A percentile compares a stretch with the other conserved stretches of the same genome.
Conservation (phyloP, 2,329 filamentous ascomycete species). For the Penicillium carneum region DNA sequence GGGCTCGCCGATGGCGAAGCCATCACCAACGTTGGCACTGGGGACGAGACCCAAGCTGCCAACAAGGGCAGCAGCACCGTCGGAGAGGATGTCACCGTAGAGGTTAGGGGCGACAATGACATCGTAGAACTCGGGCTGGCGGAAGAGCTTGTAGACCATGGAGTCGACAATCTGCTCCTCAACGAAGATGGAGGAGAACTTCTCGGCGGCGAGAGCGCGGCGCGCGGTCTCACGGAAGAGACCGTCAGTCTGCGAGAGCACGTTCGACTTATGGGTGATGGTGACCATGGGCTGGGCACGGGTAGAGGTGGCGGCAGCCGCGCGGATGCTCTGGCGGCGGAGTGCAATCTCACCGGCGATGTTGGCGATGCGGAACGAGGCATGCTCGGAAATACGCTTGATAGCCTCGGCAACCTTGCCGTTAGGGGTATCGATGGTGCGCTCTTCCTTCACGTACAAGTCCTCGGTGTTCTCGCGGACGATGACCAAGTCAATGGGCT, state of each 20-base stretch:
- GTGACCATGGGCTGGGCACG: conserved; percentile 80
- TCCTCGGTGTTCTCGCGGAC: conserved; percentile 99
- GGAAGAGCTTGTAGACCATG: conserved; percentile 99
- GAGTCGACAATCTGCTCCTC: conserved; percentile 99
- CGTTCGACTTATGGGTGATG: conserved; percentile 98
- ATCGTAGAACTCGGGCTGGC: conserved; percentile 92
- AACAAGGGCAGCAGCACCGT: conserved; percentile 91
- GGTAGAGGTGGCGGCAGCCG: conserved; percentile 56
- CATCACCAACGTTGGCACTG: conserved; percentile 90
- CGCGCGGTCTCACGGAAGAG: conserved; percentile 86
- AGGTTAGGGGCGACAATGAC: conserved; percentile 97
- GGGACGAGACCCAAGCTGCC: conserved; percentile 91
- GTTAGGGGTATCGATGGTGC: conserved; percentile 73
- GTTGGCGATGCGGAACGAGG: conserved; percentile 82
- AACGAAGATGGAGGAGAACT: conserved; percentile 71
- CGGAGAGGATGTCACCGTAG: conserved; percentile 95
- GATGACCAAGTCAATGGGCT: conserved; percentile 92
- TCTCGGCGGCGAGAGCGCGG: conserved; percentile 70
- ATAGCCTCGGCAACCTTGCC: conserved; percentile 94
- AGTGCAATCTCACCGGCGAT: conserved; percentile 96
- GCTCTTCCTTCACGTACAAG: conserved; percentile 96
- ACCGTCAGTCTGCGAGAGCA: conserved; percentile 93
- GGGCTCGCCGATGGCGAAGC: conserved; percentile 96
- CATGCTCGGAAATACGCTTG: conserved; percentile 91
- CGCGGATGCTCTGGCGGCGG: conserved; percentile 80